Base-by-base conservation (phyloP, 768 basidiomycete genomes). In the Xerocomellus dryophilus region DNA sequence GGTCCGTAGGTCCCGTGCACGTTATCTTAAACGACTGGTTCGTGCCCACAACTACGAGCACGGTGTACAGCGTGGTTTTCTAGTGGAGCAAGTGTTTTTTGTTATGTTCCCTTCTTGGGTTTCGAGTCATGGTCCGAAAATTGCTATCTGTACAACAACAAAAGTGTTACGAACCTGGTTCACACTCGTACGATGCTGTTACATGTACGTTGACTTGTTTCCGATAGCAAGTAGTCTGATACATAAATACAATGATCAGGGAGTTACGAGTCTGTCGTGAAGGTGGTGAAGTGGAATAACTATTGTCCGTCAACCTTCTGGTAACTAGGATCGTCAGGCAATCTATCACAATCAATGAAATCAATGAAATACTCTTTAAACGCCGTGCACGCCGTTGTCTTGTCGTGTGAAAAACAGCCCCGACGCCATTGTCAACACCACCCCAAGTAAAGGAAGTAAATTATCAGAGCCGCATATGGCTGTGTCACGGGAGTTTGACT, bases 31-130 rank as follows among this genome's bases (percentile, higher is more conserved):
- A 69, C 44, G 50, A 66, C 25, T 62, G 54, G 62, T 59, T 67
- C 44, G 47, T 60, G 20, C 61, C 65, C 0, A 34, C 54, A 5
- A 47, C 44, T 20, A 40, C 54, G 18, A 70, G 61, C 15, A 68
- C 59, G 15, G 69, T 71, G 36, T 61, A 62, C 36, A 54, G 39
- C 8, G 62, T 70, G 43, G 55, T 51, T 27, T 68, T 70, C 27
- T 71, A 62, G 56, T 20, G 43, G 35, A 35, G 17, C 4, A 15
- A 14, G 7, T 23, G 4, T 32, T 27, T 44, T 29, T 34, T 14
- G 20, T 10, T 23, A 38, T 27, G n/a, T 15, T 41, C 6, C 14
- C 35, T 42, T 44, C 8, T 8, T 21, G 20, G 29, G 17, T 35
- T 14, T 35, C 8, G 11, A 17, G 46, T 31, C 31, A 7, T 34